A percentile compares a stretch with the other conserved stretches of the same genome.
phyloP scores from a whole-genome alignment of 2,329 filamentous ascomycete species.

The Hansfordia pulvinata region DNA sequence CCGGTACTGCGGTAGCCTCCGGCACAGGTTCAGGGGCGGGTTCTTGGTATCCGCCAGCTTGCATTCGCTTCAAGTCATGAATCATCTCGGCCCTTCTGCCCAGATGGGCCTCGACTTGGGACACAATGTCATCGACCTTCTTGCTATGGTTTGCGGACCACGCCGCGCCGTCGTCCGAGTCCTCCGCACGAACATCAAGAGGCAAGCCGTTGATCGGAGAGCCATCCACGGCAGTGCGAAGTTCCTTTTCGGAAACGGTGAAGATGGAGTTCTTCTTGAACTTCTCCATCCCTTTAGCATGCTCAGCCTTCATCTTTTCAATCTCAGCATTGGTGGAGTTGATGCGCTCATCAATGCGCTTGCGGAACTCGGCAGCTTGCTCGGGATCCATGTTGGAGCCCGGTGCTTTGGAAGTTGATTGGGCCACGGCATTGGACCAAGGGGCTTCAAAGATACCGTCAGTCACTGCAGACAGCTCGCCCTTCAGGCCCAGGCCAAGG shows the following conservation, averaged over 20 bases:
- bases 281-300: conserved; percentile 61
- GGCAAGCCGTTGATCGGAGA: conserved; percentile 48
- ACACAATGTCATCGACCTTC: conserved; percentile 59
- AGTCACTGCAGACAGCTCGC: conserved; percentile 69
- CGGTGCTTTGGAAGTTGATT: conserved; percentile 42
- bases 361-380: conserved; percentile 74
- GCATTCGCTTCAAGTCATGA: conserved; percentile 53
- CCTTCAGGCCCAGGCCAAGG: conserved; percentile 72
- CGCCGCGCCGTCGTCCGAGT: conserved; percentile 31
- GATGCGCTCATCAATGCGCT: conserved; percentile 60
- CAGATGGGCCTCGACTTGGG: conserved; percentile 59
- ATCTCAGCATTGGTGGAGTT: conserved; percentile 68
- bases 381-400: conserved; percentile 56
- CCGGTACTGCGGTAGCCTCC: conserved; percentile 16
- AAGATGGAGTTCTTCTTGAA: conserved; percentile 59
- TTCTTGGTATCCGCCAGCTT: conserved; percentile 66
- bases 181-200: conserved; percentile 42
- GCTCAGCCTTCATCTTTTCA: conserved; percentile 67
- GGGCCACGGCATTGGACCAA: conserved; percentile 29
- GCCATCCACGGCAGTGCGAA: conserved; percentile 53
- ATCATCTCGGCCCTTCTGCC: conserved; percentile 52
- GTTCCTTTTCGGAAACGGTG: conserved; percentile 60
- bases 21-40: conserved; percentile 30
- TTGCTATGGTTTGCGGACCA: conserved; percentile 29
- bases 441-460: conserved; percentile 69